Conservation (phyloP, 352 stramenopile genomes). For the Albugo laibachii region DNA sequence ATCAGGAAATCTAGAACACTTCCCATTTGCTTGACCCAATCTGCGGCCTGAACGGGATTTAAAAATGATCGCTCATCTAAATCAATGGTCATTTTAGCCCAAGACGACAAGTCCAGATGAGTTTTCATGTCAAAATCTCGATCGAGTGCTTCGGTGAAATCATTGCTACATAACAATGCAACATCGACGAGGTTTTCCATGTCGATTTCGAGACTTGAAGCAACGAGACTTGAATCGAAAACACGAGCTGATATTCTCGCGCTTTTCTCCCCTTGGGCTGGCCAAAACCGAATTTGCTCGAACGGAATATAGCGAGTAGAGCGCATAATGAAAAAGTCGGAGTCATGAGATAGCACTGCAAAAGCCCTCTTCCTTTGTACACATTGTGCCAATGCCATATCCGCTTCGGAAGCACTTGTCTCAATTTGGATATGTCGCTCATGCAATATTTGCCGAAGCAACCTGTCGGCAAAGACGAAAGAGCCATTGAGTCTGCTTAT, state of each 20-base stretch:
- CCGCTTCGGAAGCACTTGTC: slow-evolving; percentile 43
- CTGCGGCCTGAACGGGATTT: slow-evolving; percentile 9
- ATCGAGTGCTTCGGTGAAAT: slow-evolving; percentile 60
- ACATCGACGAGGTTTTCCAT: slow-evolving; percentile 67
- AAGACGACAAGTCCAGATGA: slow-evolving; percentile 17
- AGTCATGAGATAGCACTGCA: slow-evolving; percentile 65
- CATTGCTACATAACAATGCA: slow-evolving; percentile 73
- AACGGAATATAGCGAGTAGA: slow-evolving; percentile 72
- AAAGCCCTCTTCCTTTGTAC: slow-evolving; percentile 29
- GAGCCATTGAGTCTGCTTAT: slow-evolving; percentile 17
- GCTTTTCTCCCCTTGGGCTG: slow-evolving; percentile 6
- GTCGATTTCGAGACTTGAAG: slow-evolving; percentile 27
- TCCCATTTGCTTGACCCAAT: slow-evolving; percentile 17
- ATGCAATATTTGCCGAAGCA: slow-evolving; percentile 32
- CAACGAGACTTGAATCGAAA: slow-evolving; percentile 46
- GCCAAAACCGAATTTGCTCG: slow-evolving; percentile 2
- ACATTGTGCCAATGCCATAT: slow-evolving; percentile 48
- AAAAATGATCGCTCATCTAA: too few relatives aligned
- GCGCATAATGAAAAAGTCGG: slow-evolving; percentile 77
- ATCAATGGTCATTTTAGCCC: too few relatives aligned
- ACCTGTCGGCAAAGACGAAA: slow-evolving; percentile 61
- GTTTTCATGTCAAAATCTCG: slow-evolving; percentile 30
- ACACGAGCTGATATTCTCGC: slow-evolving; percentile 34
- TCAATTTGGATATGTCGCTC: slow-evolving; percentile 23
- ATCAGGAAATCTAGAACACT: slow-evolving; percentile 31